Base-by-base conservation (phyloP, 2,329 filamentous ascomycete genomes). In the Phyllosticta paracitricarpa region DNA sequence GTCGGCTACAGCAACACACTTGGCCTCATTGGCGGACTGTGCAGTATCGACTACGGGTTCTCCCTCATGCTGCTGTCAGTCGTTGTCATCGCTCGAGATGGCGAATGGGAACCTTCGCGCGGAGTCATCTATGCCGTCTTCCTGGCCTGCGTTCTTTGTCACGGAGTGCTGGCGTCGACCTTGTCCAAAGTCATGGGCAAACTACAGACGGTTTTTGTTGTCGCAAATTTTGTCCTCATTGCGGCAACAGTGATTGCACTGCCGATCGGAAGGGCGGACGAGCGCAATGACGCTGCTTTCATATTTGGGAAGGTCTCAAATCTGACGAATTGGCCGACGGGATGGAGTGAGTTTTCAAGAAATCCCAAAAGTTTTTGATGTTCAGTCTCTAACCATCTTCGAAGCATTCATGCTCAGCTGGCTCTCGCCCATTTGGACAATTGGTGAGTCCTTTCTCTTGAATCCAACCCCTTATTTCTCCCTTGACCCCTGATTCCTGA, bases 351-450 rank as follows among this genome's bases (percentile, higher is more conserved):
- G 40, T 48, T n/a, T n/a, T 30, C 19, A 22, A 30, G 1, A 5
- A 5, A 19, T 0, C 7, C 40, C 12, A n/a, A 22, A 22, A 22
- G 19, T 22, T 22, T 17, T 48, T 5, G 7, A 6, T 17, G 19
- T 17, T 48, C 12, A 58, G 55, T 59, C 53, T 81, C 80, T 81
- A 3, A 76, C 75, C 0, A 80, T 81, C 14, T 10, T 54, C 0
- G 83, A 81, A 79, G 74, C 80, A 0, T 86, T 85, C 65, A 83
- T 86, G 73, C 71, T 86, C 1, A 74, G 81, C 0, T 86, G 83
- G 81, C 73, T 86, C 22, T 78, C 76, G 30, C 84, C 84, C 0
- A 85, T 87, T 63, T 87, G 84, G 84, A 83, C 82, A 0, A 81
- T 81, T 55, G 66, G 66, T 26, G n/a, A n/a, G 40, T 48, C 3